Percentiles rank a stretch among this genome's conserved stretches.
phyloP scores from a whole-genome alignment of 208 protist species.

The Porcisia deanei region DNA sequence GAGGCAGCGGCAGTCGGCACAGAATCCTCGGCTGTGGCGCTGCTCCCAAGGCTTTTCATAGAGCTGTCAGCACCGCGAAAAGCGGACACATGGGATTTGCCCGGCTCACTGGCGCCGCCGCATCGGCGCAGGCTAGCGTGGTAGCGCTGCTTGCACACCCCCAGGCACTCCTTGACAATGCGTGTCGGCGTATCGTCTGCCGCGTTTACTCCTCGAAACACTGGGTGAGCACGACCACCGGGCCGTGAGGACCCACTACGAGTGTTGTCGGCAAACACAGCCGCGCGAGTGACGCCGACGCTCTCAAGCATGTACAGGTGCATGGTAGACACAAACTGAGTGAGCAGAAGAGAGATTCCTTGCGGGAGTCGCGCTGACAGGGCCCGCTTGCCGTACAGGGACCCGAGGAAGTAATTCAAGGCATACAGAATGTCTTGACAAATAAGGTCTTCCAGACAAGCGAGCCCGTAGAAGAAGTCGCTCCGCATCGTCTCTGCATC shows the following conservation, averaged over 20 bases:
- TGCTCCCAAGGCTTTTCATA: constrained; percentile 17
- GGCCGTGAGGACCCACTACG: not conserved
- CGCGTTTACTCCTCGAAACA: not conserved
- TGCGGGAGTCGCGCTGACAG: constrained; percentile 66
- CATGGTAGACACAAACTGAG: constrained; percentile 73
- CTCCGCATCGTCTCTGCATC: constrained; percentile 8
- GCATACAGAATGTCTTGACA: constrained; percentile 84
- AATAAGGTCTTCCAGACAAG: constrained; percentile 75
- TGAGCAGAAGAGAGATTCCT: constrained; percentile 75
- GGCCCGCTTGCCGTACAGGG: constrained; percentile 68
- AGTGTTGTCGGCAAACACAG: constrained; percentile 1
- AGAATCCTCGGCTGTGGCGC: constrained; percentile 21
- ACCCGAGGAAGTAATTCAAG: constrained; percentile 80
- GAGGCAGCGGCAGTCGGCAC: constrained; percentile 26
- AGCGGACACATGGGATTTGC: not conserved
- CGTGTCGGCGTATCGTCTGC: constrained; percentile 8
- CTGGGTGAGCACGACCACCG: not conserved
- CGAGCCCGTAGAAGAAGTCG: constrained; percentile 42
- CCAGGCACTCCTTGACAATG: constrained; percentile 25
- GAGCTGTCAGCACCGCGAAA: not conserved
- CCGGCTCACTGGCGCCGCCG: not conserved
- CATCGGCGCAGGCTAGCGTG: constrained; percentile 16
- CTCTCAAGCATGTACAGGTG: constrained; percentile 75
- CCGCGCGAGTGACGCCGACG: constrained; percentile 6
- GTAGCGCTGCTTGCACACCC: constrained; percentile 34